Evolutionary conservation across 2,329 filamentous ascomycete species (phyloP).

Genomic region (Xenosphaeropsis pyriputrescens): DNA sequence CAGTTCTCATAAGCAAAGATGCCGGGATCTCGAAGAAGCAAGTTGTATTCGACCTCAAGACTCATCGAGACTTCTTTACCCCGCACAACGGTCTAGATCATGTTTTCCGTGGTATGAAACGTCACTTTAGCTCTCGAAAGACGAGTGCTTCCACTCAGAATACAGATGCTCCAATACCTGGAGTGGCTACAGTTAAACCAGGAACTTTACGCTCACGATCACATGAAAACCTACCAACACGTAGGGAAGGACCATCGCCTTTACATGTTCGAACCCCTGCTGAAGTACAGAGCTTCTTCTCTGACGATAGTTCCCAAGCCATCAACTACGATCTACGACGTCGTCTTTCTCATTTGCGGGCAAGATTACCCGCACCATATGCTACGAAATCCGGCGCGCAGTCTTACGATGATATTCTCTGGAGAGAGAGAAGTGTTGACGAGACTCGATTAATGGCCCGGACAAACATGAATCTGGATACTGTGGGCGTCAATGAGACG

Average conservation of each 20-base stretch:
- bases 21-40: constrained; percentile 7
- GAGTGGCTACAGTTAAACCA: not conserved
- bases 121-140: constrained; percentile 8
- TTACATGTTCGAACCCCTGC: constrained; percentile 2
- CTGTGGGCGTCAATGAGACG: not conserved
- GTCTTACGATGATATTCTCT: not conserved
- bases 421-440: not conserved
- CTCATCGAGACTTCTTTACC: constrained; percentile 17
- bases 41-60: constrained; percentile 12
- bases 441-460: not conserved
- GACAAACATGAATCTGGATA: not conserved
- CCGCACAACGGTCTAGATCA: constrained; percentile 12
- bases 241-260: too few relatives aligned
- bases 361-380: constrained; percentile 12
- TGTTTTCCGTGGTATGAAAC: constrained; percentile 10
- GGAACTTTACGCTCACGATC: not conserved
- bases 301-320: constrained; percentile 20
- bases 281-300: constrained; percentile 21
- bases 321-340: constrained; percentile 10
- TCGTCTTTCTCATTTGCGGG: constrained; percentile 13
- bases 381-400: not conserved
- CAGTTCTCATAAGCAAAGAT: constrained; percentile 13
- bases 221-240: too few relatives aligned
- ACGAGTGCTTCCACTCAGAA: constrained; percentile 8
- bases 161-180: not conserved